Percentiles rank a stretch among this genome's conserved stretches.
These are phyloP conservation scores for Russula vinacea DNA, from an alignment of 768 basidiomycete species.

Conservation along the genomic window DNA sequence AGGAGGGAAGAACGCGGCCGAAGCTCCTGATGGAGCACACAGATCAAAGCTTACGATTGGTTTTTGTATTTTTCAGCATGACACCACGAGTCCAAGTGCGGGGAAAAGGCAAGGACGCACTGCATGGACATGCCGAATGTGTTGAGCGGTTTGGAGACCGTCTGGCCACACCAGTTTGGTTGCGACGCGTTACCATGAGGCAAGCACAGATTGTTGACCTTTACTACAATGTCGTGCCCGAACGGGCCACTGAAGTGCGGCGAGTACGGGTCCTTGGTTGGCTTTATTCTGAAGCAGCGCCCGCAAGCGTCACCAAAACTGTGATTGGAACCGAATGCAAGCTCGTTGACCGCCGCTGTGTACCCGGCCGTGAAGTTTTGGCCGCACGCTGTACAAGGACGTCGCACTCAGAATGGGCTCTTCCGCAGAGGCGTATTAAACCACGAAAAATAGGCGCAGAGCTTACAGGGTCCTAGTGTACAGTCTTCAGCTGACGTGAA, in stretches of 20 bases:
- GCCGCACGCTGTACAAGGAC: constrained; percentile 46
- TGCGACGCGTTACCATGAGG: constrained; percentile 37
- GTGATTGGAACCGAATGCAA: constrained; percentile 49
- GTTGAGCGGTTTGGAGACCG: constrained; percentile 42
- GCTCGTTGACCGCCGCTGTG: constrained; percentile 57
- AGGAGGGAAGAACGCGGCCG: constrained; percentile 53
- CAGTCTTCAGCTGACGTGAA: constrained; percentile 59
- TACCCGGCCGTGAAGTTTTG: constrained; percentile 44
- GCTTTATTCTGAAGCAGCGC: constrained; percentile 56
- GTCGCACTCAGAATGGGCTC: background rate
- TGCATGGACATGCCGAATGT: constrained; percentile 43
- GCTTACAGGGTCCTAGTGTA: constrained; percentile 42
- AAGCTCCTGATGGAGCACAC: constrained; percentile 55
- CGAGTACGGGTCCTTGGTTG: constrained; percentile 50
- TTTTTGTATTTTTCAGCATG: background rate
- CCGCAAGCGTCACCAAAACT: constrained; percentile 61
- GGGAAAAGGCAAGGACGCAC: constrained; percentile 37
- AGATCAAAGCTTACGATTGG: constrained; percentile 50
- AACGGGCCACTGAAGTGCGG: constrained; percentile 51
- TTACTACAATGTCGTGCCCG: constrained; percentile 50
- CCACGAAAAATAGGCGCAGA: background rate
- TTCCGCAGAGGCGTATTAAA: background rate
- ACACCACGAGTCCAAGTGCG: background rate
- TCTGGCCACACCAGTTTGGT: constrained; percentile 53
- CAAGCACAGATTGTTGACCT: constrained; percentile 49